Evolutionary conservation across 2,329 filamentous ascomycete genomes (phyloP).

Genomic region (Botrytis deweyae): DNA sequence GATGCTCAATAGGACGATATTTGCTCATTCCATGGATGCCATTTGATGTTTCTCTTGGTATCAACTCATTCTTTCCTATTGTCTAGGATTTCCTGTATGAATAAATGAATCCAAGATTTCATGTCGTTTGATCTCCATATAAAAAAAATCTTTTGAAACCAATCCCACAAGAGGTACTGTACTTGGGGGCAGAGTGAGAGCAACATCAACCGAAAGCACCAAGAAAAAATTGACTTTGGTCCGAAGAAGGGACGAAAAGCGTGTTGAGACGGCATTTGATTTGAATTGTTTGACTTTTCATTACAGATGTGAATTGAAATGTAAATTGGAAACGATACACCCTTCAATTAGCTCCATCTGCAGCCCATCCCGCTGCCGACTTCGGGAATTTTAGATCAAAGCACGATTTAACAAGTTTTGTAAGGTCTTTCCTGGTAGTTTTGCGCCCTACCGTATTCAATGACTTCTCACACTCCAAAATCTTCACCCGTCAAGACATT

Average conservation of each 20-base stretch:
- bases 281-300: neutral
- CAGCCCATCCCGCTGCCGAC: conserved; percentile 13
- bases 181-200: too few species aligned
- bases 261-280: neutral
- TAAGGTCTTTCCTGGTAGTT: neutral
- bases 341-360: conserved; percentile 6
- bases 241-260: neutral
- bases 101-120: neutral
- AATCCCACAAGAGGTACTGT: neutral
- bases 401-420: neutral
- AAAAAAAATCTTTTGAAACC: neutral
- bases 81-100: neutral
- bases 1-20: neutral
- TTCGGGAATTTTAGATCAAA: conserved; percentile 8
- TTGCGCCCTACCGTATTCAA: conserved; percentile 1
- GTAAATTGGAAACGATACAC: neutral
- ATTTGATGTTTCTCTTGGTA: neutral
- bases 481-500: neutral
- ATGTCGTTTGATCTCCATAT: neutral
- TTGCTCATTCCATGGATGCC: neutral
- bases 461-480: neutral
- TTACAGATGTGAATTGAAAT: neutral
- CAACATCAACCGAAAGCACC: neutral
- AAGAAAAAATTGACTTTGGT: neutral
- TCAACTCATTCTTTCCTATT: neutral